Evolutionary conservation across 1,284 basidiomycete genomes (phyloP).

Genomic region (Volvariella surrecta): DNA sequence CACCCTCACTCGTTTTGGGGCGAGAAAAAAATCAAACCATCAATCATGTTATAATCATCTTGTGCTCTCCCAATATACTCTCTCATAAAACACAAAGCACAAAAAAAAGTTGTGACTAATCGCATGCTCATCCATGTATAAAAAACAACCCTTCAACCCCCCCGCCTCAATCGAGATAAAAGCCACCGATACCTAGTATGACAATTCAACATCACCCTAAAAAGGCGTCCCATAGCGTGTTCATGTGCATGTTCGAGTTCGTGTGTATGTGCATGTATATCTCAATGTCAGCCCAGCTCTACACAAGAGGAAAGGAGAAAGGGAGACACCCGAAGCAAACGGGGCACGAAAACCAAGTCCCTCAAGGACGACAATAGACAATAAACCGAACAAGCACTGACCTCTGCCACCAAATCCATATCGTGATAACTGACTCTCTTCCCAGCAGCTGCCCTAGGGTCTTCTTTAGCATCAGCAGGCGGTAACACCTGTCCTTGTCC

Average conservation of each 20-base stretch:
- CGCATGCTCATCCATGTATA: too few species aligned
- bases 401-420: conserved; percentile 80
- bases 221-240: conserved; percentile 1
- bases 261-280: background rate
- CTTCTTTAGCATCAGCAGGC: conserved; percentile 79
- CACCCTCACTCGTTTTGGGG: too few species aligned
- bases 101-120: too few species aligned
- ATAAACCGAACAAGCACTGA: conserved; percentile 19
- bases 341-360: too few species aligned
- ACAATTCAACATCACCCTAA: conserved; percentile 71
- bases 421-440: conserved; percentile 81
- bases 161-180: too few species aligned
- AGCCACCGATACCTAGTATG: conserved; percentile 34
- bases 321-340: too few species aligned
- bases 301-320: too few species aligned
- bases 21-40: too few species aligned
- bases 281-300: background rate
- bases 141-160: too few species aligned
- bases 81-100: too few species aligned
- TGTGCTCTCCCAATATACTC: too few species aligned
- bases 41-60: too few species aligned
- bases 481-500: conserved; percentile 60
- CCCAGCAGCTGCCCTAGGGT: conserved; percentile 76
- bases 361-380: conserved; percentile 1
- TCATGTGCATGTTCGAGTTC: background rate